Conservation (phyloP, 495 filamentous ascomycete genomes). For the Penicillium arizonense region DNA sequence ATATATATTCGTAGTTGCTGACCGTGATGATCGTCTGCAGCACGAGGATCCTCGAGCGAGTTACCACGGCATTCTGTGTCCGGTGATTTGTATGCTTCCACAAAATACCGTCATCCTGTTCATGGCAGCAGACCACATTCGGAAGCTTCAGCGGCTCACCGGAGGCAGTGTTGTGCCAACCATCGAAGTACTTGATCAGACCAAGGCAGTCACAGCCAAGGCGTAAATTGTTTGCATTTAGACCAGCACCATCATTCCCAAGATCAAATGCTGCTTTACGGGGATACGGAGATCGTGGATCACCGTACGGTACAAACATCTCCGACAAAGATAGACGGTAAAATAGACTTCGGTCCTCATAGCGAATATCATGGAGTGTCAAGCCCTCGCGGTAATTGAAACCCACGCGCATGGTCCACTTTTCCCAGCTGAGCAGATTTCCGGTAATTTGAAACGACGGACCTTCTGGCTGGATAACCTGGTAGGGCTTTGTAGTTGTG, state of each 20-base stretch:
- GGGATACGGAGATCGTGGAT: constrained; percentile 63
- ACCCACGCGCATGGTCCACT: constrained; percentile 63
- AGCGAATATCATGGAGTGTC: constrained; percentile 62
- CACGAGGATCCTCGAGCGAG: constrained; percentile 55
- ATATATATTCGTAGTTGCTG: constrained; percentile 83
- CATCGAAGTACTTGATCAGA: constrained; percentile 61
- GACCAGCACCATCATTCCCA: constrained; percentile 63
- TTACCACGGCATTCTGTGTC: constrained; percentile 55
- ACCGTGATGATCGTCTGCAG: constrained; percentile 77
- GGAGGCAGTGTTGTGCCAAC: constrained; percentile 47
- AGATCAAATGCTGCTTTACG: constrained; percentile 70
- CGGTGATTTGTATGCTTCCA: constrained; percentile 74
- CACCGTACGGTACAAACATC: constrained; percentile 68
- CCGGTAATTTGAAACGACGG: constrained; percentile 59
- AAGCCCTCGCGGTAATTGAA: constrained; percentile 66
- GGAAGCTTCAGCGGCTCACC: constrained; percentile 52
- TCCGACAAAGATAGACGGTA: constrained; percentile 73
- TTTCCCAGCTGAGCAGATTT: constrained; percentile 56
- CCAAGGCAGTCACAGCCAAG: constrained; percentile 64
- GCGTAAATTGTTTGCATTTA: constrained; percentile 63
- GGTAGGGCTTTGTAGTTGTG: constrained; percentile 68
- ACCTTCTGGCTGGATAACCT: constrained; percentile 75
- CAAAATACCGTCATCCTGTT: constrained; percentile 63
- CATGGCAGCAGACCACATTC: constrained; percentile 64
- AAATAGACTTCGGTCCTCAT: constrained; percentile 64